Base-by-base conservation (phyloP, 768 basidiomycete species). In the Tylopilus felleus region DNA sequence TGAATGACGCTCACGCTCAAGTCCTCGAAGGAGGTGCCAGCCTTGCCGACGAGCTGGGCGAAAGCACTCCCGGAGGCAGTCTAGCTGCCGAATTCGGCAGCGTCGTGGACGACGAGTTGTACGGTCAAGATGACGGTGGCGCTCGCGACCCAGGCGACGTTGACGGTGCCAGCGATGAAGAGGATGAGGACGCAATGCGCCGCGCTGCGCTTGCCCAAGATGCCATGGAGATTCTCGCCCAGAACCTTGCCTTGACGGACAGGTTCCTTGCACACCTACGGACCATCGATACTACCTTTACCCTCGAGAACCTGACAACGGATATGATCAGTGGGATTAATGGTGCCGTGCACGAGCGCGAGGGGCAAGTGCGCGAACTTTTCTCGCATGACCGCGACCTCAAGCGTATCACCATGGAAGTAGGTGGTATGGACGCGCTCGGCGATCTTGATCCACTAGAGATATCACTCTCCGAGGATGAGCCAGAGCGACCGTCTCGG, bases 361-460 rank as follows among this genome's bases (percentile, higher is more conserved):
- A 94, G 67, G 79, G 77, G 3, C 92, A 94, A 71, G 81, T 91
- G 5, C 85, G 92, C 48, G 88, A 85, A 63, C 71, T 94, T 49
- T 73, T 85, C 33, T 88, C 85, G 58, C 87, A 79, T 65, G 91
- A 93, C 63, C 80, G 90, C 49, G 86, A 93, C 69, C 83, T 94
- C 64, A 79, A 81, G 60, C 83, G 83, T 65, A 88, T 91, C 60
- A 82, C 84, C 2, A 82, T 80, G 5, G 90, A 92, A 68, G 81
- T 89, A 17, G 87, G 88, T 36, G 91, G 91, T 19, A 79, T 74
- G 36, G 90, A 93, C 36, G 82, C 82, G 10, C 75, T 94, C 10
- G 82, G 83, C 12, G 76, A 78, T 59, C 73, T 93, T 49, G 88
- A 92, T 16, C 82, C 78, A 53, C 73, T 93, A 22, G 79, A 83